These are phyloP conservation scores for Plicaturopsis crispa DNA, from an alignment of 768 basidiomycete species.

Conservation along the genomic window DNA sequence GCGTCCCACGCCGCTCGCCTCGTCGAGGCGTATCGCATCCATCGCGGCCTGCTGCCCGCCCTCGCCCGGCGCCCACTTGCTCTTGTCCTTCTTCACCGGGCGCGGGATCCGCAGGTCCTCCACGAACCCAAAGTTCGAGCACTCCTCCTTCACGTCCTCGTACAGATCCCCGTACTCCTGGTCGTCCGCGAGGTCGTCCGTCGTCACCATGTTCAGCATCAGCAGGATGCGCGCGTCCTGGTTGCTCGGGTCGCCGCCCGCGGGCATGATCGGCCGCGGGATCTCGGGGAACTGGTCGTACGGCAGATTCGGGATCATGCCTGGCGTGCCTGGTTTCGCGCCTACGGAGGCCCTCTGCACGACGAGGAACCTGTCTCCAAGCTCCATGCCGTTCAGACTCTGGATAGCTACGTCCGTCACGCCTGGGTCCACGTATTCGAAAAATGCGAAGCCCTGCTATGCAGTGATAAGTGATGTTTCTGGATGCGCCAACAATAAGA, in stretches of 20 bases:
- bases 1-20: slow-evolving; percentile 88
- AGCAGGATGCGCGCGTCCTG: slow-evolving; percentile 78
- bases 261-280: slow-evolving; percentile 83
- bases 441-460: slow-evolving; percentile 93
- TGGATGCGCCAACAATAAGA: slow-evolving; percentile 1
- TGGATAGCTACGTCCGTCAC: slow-evolving; percentile 96
- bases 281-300: slow-evolving; percentile 80
- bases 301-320: slow-evolving; percentile 57
- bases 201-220: slow-evolving; percentile 97
- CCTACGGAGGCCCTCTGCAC: slow-evolving; percentile 97
- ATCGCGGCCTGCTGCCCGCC: slow-evolving; percentile 49
- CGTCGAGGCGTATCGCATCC: slow-evolving; percentile 70
- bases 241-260: slow-evolving; percentile 51
- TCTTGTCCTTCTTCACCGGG: slow-evolving; percentile 80
- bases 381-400: slow-evolving; percentile 94
- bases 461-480: neutral
- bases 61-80: slow-evolving; percentile 65
- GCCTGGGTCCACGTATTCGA: slow-evolving; percentile 86
- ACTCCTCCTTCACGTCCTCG: slow-evolving; percentile 93
- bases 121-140: slow-evolving; percentile 69
- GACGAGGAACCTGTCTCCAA: slow-evolving; percentile 91
- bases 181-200: slow-evolving; percentile 87
- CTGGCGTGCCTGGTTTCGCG: slow-evolving; percentile 64
- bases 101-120: slow-evolving; percentile 86
- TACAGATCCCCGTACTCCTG: slow-evolving; percentile 90